A percentile compares a stretch with the other conserved stretches of the same genome.
Conservation (phyloP, 2,329 filamentous ascomycete genomes). For the Pseudomassariella vexata region DNA sequence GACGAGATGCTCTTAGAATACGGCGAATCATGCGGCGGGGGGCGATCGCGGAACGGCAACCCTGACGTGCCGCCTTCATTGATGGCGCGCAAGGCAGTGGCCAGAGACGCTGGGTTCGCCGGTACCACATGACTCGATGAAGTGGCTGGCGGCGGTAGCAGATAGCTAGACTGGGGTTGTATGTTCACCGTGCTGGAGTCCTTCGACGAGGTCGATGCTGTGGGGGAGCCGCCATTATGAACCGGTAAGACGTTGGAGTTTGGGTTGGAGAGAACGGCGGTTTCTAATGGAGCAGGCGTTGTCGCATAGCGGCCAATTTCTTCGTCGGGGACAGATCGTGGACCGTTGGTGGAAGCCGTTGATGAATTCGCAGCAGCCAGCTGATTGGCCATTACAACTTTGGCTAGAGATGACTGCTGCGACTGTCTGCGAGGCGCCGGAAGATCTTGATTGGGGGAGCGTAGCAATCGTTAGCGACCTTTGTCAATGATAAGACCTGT, state of each 20-base stretch:
- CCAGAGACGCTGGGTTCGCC: conserved; percentile 30
- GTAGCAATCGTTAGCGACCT: too few species aligned
- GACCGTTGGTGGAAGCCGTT: conserved; percentile 12
- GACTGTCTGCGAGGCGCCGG: conserved; percentile 20
- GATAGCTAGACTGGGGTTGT: too few species aligned
- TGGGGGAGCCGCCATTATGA: conserved; percentile 4
- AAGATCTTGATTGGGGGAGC: conserved; percentile 16
- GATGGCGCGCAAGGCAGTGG: conserved; percentile 34
- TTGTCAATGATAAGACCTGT: too few species aligned
- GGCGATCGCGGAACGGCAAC: conserved; percentile 19
- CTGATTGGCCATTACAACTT: conserved; percentile 27
- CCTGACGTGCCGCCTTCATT: conserved; percentile 31
- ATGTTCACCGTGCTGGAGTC: not conserved
- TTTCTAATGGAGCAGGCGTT: conserved; percentile 5
- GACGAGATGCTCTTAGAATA: conserved; percentile 52
- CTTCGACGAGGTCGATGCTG: not conserved
- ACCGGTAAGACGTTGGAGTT: conserved; percentile 6
- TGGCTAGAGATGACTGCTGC: conserved; percentile 22
- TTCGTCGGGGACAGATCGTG: conserved; percentile 16
- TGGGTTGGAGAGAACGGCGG: conserved; percentile 6
- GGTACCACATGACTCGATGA: conserved; percentile 20
- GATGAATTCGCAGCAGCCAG: conserved; percentile 15
- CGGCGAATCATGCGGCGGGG: conserved; percentile 42
- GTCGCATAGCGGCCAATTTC: conserved; percentile 5
- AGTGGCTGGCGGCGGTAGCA: conserved; percentile 19